Evolutionary conservation across 1,139 yeast species (phyloP).

Genomic region (Wickerhamiella infanticola): DNA sequence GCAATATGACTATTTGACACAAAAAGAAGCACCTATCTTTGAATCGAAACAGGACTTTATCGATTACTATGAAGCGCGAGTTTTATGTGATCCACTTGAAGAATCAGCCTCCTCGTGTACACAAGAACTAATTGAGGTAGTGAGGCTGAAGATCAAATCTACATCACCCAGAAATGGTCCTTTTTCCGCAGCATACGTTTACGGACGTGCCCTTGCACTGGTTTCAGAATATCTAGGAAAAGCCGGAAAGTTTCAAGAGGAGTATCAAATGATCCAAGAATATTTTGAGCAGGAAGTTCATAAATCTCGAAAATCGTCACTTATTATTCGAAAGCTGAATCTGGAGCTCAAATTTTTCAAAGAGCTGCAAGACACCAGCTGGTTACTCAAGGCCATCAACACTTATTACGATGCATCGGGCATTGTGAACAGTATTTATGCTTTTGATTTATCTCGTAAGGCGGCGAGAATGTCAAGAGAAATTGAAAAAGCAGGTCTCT

Average conservation of each 20-base stretch:
- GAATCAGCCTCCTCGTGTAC: slow-evolving; percentile 2
- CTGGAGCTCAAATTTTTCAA: slow-evolving; percentile 16
- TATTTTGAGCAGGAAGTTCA: slow-evolving; percentile 16
- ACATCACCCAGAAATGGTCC: background rate
- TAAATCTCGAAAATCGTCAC: slow-evolving; percentile 15
- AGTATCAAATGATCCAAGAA: slow-evolving; percentile 14
- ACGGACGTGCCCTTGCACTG: slow-evolving; percentile 11
- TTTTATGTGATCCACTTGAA: slow-evolving; percentile 11
- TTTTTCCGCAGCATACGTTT: slow-evolving; percentile 9
- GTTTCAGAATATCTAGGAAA: slow-evolving; percentile 12
- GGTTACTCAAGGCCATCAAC: slow-evolving; percentile 16
- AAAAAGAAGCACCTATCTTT: slow-evolving; percentile 14
- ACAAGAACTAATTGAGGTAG: background rate
- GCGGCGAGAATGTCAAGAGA: slow-evolving; percentile 9
- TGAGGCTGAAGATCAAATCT: background rate
- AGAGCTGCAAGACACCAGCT: slow-evolving; percentile 12
- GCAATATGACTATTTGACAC: slow-evolving; percentile 11
- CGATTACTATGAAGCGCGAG: slow-evolving; percentile 10
- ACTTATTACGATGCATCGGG: slow-evolving; percentile 18
- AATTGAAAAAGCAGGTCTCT: slow-evolving; percentile 10
- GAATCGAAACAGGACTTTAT: slow-evolving; percentile 5
- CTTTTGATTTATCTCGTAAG: slow-evolving; percentile 16
- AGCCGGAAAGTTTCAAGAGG: slow-evolving; percentile 9
- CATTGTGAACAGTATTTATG: slow-evolving; percentile 13
- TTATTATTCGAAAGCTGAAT: slow-evolving; percentile 18